Percentiles rank a stretch among this genome's conserved stretches.
These are phyloP conservation scores for Diplodia corticola DNA, from an alignment of 2,329 filamentous ascomycete species.

Conservation along the genomic window DNA sequence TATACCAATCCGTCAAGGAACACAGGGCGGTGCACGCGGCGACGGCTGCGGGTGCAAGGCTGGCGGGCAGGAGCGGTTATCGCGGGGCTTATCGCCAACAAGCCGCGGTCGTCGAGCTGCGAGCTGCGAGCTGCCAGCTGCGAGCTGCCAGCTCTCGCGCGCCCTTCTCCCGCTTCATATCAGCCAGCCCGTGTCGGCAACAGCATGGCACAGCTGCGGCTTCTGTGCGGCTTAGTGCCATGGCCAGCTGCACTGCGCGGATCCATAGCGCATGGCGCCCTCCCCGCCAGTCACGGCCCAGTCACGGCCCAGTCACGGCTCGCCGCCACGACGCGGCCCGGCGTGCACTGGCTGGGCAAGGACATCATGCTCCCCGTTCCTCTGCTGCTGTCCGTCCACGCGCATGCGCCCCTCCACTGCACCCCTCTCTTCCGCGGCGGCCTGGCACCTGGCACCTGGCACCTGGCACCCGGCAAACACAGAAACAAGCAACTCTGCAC, in stretches of 20 bases:
- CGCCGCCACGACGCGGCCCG: constrained; percentile 5
- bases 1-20: not conserved
- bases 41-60: not conserved
- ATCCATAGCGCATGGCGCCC: constrained; percentile 9
- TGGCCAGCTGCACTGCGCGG: constrained; percentile 9
- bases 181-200: not conserved
- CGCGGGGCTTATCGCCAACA: constrained; percentile 2
- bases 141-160: not conserved
- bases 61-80: constrained; percentile 5
- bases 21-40: not conserved
- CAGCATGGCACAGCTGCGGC: not conserved
- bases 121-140: not conserved
- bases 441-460: not conserved
- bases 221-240: constrained; percentile 8
- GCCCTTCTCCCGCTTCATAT: not conserved
- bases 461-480: not conserved
- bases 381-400: not conserved
- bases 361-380: not conserved
- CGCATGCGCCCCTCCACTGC: not conserved
- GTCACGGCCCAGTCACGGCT: constrained; percentile 2
- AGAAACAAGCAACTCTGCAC: constrained; percentile 19
- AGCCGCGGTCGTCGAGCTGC: not conserved
- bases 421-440: not conserved
- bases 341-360: not conserved
- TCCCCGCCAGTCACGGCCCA: not conserved